Base-by-base conservation (phyloP, 1,284 basidiomycete genomes). In the Inonotus obliquus region DNA sequence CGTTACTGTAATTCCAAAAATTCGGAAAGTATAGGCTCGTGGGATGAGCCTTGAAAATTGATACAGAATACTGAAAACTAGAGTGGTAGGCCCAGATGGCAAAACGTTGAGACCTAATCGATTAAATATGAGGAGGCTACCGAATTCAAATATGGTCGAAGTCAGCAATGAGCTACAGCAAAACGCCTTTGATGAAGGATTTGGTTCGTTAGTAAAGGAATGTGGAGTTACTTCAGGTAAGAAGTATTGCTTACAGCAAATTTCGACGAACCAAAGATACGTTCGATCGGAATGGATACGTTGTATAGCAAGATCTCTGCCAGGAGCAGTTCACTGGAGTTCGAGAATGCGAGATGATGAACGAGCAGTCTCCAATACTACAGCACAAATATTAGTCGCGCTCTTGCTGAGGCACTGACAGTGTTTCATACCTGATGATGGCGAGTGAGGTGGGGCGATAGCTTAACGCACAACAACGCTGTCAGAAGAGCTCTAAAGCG, bases 201-300 rank as follows among this genome's bases (percentile, higher is more conserved):
- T 17, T 14, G 41, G 41, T 17, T 44, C 17, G n/a, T 14, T 32
- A 32, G 9, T 44, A 44, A 44, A 21, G 19, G 41, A 44, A 14
- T 21, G 5, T 41, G 37, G 47, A 19, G 52, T n/a, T 13, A 21
- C 6, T 29, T 13, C 35, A 21, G 23, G 27, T 2, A 45, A 38
- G 23, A 47, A 14, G 23, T 25, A 35, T 37, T 17, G 76, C 91
- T 74, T 67, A 94, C 94, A n/a, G 91, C 91, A 74, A 84, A 97
- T 72, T 97, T 97, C 61, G 87, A 74, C 57, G 86, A 88, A 1
- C 95, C 95, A 70, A 95, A 96, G 44, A 86, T 84, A 59, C 95
- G 81, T 71, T 98, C 95, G 48, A 96, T 81, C 25, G 82, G 82
- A 1, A 92, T 74, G 1, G 84, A 85, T 23, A 86, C 79, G 69